These are phyloP conservation scores for Bipolaris victoriae DNA, from an alignment of 2,329 filamentous ascomycete species.

Conservation along the genomic window DNA sequence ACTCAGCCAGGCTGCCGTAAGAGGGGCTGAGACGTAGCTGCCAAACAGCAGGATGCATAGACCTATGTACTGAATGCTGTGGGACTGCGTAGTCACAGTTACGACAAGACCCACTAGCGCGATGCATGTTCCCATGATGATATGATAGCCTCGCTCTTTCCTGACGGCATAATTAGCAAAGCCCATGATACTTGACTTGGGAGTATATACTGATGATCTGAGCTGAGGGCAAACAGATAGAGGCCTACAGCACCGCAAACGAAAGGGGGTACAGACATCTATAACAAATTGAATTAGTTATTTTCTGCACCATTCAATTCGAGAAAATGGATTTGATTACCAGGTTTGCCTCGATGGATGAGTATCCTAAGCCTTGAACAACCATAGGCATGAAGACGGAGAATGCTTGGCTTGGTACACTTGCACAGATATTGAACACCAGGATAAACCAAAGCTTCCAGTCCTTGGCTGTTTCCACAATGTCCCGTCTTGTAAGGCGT, in stretches of 20 bases:
- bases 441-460: slow-evolving; percentile 34
- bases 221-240: slow-evolving; percentile 53
- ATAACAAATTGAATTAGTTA: not conserved
- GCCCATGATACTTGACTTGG: not conserved
- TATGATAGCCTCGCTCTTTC: slow-evolving; percentile 44
- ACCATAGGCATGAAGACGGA: slow-evolving; percentile 57
- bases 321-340: slow-evolving; percentile 5
- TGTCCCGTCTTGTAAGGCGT: slow-evolving; percentile 24
- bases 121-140: slow-evolving; percentile 53
- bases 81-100: slow-evolving; percentile 17
- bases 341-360: slow-evolving; percentile 26
- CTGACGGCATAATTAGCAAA: not conserved
- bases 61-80: slow-evolving; percentile 22
- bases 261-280: slow-evolving; percentile 57
- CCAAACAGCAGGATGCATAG: slow-evolving; percentile 33
- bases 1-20: slow-evolving; percentile 34
- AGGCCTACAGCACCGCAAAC: slow-evolving; percentile 55
- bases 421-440: slow-evolving; percentile 52
- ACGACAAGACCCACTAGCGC: slow-evolving; percentile 44
- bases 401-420: slow-evolving; percentile 47
- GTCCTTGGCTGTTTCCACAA: slow-evolving; percentile 24
- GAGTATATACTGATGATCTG: slow-evolving; percentile 43
- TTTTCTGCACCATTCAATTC: not conserved
- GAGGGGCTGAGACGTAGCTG: slow-evolving; percentile 30
- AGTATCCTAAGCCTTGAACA: slow-evolving; percentile 45